Evolutionary conservation across 2,329 filamentous ascomycete species (phyloP).

Genomic region (Emericellopsis cladophorae): DNA sequence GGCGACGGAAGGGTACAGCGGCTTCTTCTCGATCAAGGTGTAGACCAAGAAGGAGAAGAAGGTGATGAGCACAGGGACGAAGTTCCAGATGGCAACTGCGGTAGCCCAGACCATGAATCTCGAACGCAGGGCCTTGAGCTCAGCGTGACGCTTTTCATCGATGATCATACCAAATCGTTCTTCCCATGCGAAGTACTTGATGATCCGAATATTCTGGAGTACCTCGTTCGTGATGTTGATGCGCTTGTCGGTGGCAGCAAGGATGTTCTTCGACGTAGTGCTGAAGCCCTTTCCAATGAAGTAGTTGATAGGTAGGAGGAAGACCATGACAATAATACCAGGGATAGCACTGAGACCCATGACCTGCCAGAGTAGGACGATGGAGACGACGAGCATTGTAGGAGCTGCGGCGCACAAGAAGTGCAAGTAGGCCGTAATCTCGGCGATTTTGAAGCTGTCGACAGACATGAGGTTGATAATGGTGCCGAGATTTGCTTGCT

Average conservation of each 20-base stretch:
- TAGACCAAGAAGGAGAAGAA: slow-evolving; percentile 94
- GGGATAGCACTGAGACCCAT: slow-evolving; percentile 90
- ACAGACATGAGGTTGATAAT: slow-evolving; percentile 99
- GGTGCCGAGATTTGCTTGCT: slow-evolving; percentile 87
- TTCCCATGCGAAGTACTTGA: slow-evolving; percentile 99
- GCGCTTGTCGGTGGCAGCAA: slow-evolving; percentile 85
- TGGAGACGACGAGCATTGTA: slow-evolving; percentile 71
- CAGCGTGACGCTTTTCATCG: slow-evolving; percentile 71
- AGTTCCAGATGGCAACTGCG: slow-evolving; percentile 93
- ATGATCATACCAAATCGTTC: slow-evolving; percentile 77
- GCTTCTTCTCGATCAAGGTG: slow-evolving; percentile 79
- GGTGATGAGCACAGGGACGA: slow-evolving; percentile 86
- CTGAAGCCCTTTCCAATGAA: slow-evolving; percentile 77
- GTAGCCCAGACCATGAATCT: slow-evolving; percentile 86
- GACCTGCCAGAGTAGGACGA: slow-evolving; percentile 75
- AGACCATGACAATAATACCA: slow-evolving; percentile 78
- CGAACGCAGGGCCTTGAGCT: slow-evolving; percentile 65
- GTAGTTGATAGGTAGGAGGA: slow-evolving; percentile 85
- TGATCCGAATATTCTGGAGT: slow-evolving; percentile 92
- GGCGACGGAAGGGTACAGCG: slow-evolving; percentile 79
- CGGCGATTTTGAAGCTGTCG: slow-evolving; percentile 96
- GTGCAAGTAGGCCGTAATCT: slow-evolving; percentile 88
- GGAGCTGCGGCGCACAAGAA: slow-evolving; percentile 90
- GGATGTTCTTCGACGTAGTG: slow-evolving; percentile 77
- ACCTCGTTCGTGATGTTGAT: slow-evolving; percentile 97